These are phyloP conservation scores for Petunia axillaris DNA, from an alignment of 257 asterid genomes.

Conservation along the genomic window DNA sequence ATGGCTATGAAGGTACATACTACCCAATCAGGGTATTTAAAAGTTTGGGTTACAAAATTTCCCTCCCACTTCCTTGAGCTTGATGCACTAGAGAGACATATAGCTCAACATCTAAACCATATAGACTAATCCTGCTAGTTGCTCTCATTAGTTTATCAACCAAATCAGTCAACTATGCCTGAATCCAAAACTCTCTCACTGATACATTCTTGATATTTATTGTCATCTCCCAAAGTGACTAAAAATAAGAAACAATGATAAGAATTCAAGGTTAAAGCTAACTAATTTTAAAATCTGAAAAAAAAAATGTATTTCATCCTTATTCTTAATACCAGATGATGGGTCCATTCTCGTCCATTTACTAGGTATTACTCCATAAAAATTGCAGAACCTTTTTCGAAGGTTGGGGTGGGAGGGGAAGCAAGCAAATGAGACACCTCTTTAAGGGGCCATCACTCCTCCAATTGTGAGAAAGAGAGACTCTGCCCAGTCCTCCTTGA, in stretches of 20 bases:
- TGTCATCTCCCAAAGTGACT: background rate
- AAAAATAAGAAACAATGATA: conserved; percentile 5
- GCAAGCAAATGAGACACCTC: conserved; percentile 24
- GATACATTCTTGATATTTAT: conserved; percentile 24
- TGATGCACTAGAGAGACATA: background rate
- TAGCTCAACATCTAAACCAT: background rate
- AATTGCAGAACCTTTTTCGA: background rate
- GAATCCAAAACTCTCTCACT: conserved; percentile 5
- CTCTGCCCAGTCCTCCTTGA: conserved; percentile 76
- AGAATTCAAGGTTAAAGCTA: conserved; percentile 13
- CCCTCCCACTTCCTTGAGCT: background rate
- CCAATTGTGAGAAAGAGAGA: conserved; percentile 75
- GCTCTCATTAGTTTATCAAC: background rate
- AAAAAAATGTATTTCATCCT: background rate
- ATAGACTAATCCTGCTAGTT: background rate
- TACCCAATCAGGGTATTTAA: background rate
- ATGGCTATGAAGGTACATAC: background rate
- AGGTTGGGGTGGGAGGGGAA: background rate
- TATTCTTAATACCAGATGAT: conserved; percentile 6
- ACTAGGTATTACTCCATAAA: conserved; percentile 15
- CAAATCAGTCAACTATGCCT: background rate
- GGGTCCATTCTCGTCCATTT: background rate
- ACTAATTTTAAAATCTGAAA: background rate
- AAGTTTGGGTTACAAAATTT: background rate
- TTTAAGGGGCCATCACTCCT: conserved; percentile 82